Base-by-base conservation (phyloP, 345 rosid genomes). In the Pugionium cornutum region DNA sequence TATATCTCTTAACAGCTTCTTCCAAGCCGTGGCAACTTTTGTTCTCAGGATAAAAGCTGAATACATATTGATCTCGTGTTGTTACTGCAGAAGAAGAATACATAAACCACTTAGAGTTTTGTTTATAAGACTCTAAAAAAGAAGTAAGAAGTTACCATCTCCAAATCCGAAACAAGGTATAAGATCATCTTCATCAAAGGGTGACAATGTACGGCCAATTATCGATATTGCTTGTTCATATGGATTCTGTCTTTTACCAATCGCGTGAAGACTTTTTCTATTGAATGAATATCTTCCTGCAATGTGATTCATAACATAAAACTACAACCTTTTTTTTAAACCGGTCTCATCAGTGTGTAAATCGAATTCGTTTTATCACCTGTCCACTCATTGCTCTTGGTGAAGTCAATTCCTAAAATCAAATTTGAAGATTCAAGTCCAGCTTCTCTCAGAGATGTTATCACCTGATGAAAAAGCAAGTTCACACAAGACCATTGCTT, bases 131-230 rank as follows among this genome's bases (percentile, higher is more conserved):
- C 46, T 26, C 31, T 39, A 33, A 76, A 28, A 59, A 61, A 36
- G 26, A 45, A 42, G 3, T 0, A 39, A 67, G 37, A 6, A 74
- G 89, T 84, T 59, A 92, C 98, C 89, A 57, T 92, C 98, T 2
- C 98, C 98, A 80, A 92, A 92, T 62, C 98, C 98, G 9, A 89
- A 86, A 88, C 98, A 92, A 47, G 98, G 98, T 75, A 92, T 89
- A 74, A 88, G 81, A 69, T 79, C 89, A 76, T 92, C 98, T 47
- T 92, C 98, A 77, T 92, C 98, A 64, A 92, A 92, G 39, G 94
- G 87, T 64, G 94, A 82, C 76, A 92, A 72, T 70, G 97, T 83
- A 5, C 66, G 88, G 11, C 98, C 98, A 42, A 92, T 88, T 41
- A 92, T 89, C 7, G 98, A 92, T 69, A 92, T 89, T 6, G 98